phyloP scores from a whole-genome alignment of 2,329 filamentous ascomycete genomes.

The Aureobasidium subglaciale region DNA sequence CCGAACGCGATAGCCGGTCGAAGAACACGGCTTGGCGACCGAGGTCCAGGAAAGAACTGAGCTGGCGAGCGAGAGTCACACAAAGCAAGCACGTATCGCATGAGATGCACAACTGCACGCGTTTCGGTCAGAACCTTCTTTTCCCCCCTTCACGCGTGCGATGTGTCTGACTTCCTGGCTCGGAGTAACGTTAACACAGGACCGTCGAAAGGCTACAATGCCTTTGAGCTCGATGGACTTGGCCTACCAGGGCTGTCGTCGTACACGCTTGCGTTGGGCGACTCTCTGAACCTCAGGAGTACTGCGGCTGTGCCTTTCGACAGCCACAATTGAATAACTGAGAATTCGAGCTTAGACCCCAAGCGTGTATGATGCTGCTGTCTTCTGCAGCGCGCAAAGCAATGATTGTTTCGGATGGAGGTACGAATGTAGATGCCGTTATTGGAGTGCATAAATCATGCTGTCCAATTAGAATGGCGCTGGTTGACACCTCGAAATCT shows the following conservation, averaged over 20 bases:
- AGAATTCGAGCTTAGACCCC: no score
- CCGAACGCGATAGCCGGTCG: not conserved
- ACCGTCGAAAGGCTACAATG: not conserved
- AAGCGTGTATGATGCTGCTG: no score
- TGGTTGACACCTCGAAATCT: not conserved
- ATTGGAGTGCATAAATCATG: not conserved
- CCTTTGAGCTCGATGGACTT: not conserved
- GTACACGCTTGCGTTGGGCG: not conserved
- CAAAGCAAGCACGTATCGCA: constrained; percentile 3
- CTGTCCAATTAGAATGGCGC: not conserved
- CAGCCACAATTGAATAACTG: no score
- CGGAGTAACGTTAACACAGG: not conserved
- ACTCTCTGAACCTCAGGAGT: not conserved
- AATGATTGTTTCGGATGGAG: not conserved
- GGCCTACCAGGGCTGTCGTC: not conserved
- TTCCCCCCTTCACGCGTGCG: not conserved
- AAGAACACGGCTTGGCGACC: not conserved
- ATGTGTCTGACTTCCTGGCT: not conserved
- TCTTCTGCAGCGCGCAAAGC: not conserved
- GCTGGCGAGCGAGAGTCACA: not conserved
- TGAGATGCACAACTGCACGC: not conserved
- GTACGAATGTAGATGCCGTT: not conserved
- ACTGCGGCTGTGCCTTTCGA: no score
- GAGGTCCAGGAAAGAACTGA: not conserved
- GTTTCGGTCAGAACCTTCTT: not conserved